Conservation (phyloP, 495 filamentous ascomycete genomes). For the Cudoniella acicularis region DNA sequence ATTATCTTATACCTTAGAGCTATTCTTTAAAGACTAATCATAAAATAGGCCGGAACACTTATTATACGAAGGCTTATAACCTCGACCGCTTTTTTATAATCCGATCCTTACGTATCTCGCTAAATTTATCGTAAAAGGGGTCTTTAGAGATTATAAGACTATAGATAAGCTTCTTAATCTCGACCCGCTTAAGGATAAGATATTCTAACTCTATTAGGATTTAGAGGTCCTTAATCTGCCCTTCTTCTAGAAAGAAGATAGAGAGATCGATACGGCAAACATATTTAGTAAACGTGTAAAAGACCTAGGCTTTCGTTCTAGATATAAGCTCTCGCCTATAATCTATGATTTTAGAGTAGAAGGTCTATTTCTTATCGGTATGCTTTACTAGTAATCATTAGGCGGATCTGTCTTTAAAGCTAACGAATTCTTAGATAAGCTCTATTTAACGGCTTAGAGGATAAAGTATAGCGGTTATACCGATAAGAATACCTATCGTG, state of each 20-base stretch:
- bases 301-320: neutral
- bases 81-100: slow-evolving; percentile 6
- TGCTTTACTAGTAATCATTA: slow-evolving; percentile 7
- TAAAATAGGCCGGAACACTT: slow-evolving; percentile 19
- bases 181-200: neutral
- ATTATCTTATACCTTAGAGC: neutral
- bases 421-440: slow-evolving; percentile 21
- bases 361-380: slow-evolving; percentile 22
- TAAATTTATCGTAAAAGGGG: neutral
- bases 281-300: neutral
- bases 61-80: slow-evolving; percentile 14
- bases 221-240: neutral
- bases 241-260: neutral
- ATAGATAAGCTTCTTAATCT: neutral
- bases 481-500: slow-evolving; percentile 16
- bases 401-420: slow-evolving; percentile 10
- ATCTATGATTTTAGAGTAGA: slow-evolving; percentile 25
- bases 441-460: slow-evolving; percentile 22
- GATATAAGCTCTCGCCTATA: slow-evolving; percentile 3
- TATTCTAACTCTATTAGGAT: neutral
- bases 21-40: slow-evolving; percentile 6
- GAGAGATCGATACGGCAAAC: neutral
- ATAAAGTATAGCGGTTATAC: slow-evolving; percentile 23
- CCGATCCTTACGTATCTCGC: neutral
- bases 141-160: neutral